Evolutionary conservation across 352 stramenopile genomes (phyloP), one percentile per base, ranked within the genome.

Genomic region (Pythium insidiosum): DNA sequence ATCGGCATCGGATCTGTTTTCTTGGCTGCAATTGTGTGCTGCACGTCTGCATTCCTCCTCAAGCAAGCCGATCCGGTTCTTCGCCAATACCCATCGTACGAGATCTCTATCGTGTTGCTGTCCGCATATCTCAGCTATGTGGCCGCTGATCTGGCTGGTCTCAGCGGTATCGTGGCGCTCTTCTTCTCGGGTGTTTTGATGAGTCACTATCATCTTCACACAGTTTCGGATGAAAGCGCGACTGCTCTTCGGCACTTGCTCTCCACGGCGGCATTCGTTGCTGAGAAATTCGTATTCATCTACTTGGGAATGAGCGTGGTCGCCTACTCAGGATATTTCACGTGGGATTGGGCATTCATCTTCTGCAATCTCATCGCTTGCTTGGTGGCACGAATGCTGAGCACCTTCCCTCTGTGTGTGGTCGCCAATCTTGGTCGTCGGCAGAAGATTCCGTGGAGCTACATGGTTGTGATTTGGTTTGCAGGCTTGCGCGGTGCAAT

Each of bases 151-250:
- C 49, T 88, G 23, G 69, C 76, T 6, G 73, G 75, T 9, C 63
- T 95, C 25, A 94, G 78, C 48, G 91, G 94, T 13, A 97, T 98
- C 45, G 88, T 98, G 19, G 90, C 88, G 9, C 81, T 97, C 39
- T 90, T 98, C 38, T 96, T 98, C 56, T 95, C 80, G 22, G 94
- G 79, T n/a, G 77, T 91, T 28, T 47, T 90, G 35, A 94, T 91
- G 64, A 86, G 78, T 46, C 81, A 94, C 56, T 94, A 94, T 41
- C 78, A 94, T 47, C 37, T 94, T 29, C 77, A 90, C 51, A 91
- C 79, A 40, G 88, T 94, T 28, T 60, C 76, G 4, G 61, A 89
- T 10, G 81, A 86, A 38, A 88, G 73, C 19, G 78, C 78, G 18
- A 84, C 73, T 0, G 76, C 81, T 13, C 43, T 94, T n/a, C 65